Conservation (phyloP, 441 rosid genomes). For the Jatropha multifida region DNA sequence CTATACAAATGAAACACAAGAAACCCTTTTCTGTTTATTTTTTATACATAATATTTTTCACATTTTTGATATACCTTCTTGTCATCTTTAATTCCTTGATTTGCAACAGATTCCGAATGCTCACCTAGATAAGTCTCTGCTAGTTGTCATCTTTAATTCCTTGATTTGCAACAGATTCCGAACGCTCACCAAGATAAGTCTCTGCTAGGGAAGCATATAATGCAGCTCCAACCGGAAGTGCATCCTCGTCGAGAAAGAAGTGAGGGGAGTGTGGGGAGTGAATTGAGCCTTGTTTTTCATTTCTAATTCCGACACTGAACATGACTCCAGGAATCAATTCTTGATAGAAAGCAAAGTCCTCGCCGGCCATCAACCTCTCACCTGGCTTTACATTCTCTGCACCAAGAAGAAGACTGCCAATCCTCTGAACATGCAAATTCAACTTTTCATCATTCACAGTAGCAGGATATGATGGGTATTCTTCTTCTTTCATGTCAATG, state of each 20-base stretch:
- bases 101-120: constrained; percentile 33
- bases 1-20: too few species aligned
- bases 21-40: too few species aligned
- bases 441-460: constrained; percentile 53
- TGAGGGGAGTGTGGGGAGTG: constrained; percentile 67
- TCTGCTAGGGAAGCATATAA: constrained; percentile 64
- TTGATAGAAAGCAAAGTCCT: constrained; percentile 84
- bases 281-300: constrained; percentile 60
- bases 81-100: background rate
- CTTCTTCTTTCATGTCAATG: constrained; percentile 47
- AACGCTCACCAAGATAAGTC: constrained; percentile 52
- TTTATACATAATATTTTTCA: too few species aligned
- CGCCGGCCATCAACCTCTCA: constrained; percentile 65
- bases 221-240: constrained; percentile 79
- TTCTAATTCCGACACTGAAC: constrained; percentile 63
- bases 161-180: constrained; percentile 21
- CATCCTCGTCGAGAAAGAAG: constrained; percentile 76
- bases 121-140: constrained; percentile 60
- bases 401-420: constrained; percentile 59
- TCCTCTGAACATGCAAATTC: constrained; percentile 47
- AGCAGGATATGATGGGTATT: constrained; percentile 58
- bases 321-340: constrained; percentile 68
- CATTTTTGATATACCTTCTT: too few species aligned
- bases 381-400: constrained; percentile 47
- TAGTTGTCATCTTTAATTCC: constrained; percentile 4